Conservation (phyloP, 495 filamentous ascomycete species). For the Penicillium flavigenum region DNA sequence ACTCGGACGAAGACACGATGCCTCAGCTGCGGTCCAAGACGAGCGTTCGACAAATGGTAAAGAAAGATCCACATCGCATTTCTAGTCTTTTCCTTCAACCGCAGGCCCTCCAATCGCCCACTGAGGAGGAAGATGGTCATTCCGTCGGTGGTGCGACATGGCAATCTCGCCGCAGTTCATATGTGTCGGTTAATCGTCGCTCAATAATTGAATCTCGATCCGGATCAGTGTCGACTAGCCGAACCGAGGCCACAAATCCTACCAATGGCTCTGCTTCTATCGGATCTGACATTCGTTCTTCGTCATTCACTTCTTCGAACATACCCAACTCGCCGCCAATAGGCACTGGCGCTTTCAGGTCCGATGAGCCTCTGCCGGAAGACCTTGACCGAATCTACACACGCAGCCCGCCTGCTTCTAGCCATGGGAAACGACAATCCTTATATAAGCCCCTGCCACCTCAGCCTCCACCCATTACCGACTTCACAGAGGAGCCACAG, state of each 20-base stretch:
- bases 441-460: slow-evolving; percentile 18
- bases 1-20: slow-evolving; percentile 33
- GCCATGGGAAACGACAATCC: slow-evolving; percentile 31
- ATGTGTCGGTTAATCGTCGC: slow-evolving; percentile 33
- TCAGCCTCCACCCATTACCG: slow-evolving; percentile 10
- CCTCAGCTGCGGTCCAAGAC: slow-evolving; percentile 44
- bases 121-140: slow-evolving; percentile 32
- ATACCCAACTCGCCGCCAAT: slow-evolving; percentile 19
- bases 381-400: slow-evolving; percentile 18
- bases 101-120: slow-evolving; percentile 26
- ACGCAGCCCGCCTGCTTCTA: slow-evolving; percentile 28
- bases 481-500: slow-evolving; percentile 21
- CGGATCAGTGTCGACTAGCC: slow-evolving; percentile 33
- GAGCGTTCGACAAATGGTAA: slow-evolving; percentile 39
- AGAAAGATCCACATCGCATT: slow-evolving; percentile 58
- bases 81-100: slow-evolving; percentile 62
- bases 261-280: slow-evolving; percentile 26
- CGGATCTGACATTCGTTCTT: slow-evolving; percentile 14
- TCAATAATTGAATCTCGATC: slow-evolving; percentile 35
- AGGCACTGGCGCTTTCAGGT: slow-evolving; percentile 12
- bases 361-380: slow-evolving; percentile 17
- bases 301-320: slow-evolving; percentile 21
- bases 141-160: slow-evolving; percentile 25
- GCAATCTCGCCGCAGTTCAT: slow-evolving; percentile 34
- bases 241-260: slow-evolving; percentile 29